Percentiles rank a stretch among this genome's conserved stretches.
Evolutionary conservation across 495 filamentous ascomycete genomes (phyloP).

Genomic region (Neurospora africana): DNA sequence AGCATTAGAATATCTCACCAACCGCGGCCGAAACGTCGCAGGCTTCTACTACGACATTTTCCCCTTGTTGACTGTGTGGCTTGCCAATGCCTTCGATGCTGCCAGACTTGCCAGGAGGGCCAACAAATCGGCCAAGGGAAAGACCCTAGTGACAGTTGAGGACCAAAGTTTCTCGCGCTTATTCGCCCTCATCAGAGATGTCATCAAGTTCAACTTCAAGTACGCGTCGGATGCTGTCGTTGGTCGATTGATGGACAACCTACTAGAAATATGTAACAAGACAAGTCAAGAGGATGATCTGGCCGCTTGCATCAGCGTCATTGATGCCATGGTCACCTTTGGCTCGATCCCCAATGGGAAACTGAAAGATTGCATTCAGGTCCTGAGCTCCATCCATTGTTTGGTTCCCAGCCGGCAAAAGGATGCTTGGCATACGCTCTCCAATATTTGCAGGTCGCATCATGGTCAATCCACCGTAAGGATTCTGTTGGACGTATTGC

Average conservation of each 20-base stretch:
- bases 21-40: conserved; percentile 49
- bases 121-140: conserved; percentile 32
- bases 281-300: conserved; percentile 67
- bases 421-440: conserved; percentile 63
- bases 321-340: conserved; percentile 73
- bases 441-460: conserved; percentile 70
- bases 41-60: conserved; percentile 55
- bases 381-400: conserved; percentile 73
- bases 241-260: conserved; percentile 50
- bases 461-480: conserved; percentile 60
- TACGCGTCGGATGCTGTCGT: conserved; percentile 59
- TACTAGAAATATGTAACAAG: conserved; percentile 63
- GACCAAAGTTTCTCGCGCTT: conserved; percentile 58
- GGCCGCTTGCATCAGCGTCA: conserved; percentile 59
- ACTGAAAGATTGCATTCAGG: conserved; percentile 59
- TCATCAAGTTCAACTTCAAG: conserved; percentile 77
- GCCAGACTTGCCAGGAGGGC: conserved; percentile 37
- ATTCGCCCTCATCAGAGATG: conserved; percentile 63
- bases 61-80: conserved; percentile 47
- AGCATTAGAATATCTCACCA: conserved; percentile 51
- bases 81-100: conserved; percentile 44
- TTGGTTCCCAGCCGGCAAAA: conserved; percentile 59
- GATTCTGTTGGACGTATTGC: conserved; percentile 52
- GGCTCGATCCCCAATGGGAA: conserved; percentile 59
- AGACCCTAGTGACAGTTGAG: conserved; percentile 44